Conservation (phyloP, 2,329 filamentous ascomycete genomes). For the Scytalidium lignicola region DNA sequence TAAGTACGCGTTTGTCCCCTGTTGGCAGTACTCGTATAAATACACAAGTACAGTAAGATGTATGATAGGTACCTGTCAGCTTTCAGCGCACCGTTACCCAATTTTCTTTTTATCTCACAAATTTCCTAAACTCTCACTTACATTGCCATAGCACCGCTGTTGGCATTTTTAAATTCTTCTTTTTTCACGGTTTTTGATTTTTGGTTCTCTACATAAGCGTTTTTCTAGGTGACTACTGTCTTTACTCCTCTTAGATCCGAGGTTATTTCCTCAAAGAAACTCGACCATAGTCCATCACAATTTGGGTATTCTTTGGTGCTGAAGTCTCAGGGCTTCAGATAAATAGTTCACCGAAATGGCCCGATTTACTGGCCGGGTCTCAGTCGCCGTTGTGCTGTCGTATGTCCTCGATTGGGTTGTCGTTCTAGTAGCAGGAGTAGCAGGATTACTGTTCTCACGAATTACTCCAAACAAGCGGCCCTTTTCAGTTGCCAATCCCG, state of each 20-base stretch:
- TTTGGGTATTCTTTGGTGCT: not conserved
- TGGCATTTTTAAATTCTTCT: no score
- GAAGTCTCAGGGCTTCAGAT: not conserved
- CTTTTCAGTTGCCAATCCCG: conserved; percentile 67
- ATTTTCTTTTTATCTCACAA: no score
- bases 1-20: not conserved
- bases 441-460: conserved; percentile 54
- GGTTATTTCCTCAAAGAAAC: no score
- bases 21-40: not conserved
- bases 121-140: no score
- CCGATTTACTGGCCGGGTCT: conserved; percentile 14
- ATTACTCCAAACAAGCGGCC: conserved; percentile 62
- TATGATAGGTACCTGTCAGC: no score
- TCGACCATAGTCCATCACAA: not conserved
- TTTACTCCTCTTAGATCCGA: no score
- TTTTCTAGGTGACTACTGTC: no score
- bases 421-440: conserved; percentile 52
- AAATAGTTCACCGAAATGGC: not conserved
- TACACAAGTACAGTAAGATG: not conserved
- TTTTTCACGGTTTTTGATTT: no score
- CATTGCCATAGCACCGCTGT: no score
- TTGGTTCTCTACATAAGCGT: no score
- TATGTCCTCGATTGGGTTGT: conserved; percentile 73
- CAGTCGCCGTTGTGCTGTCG: conserved; percentile 46
- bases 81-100: no score